Percentiles rank a stretch among this genome's conserved stretches.
phyloP scores from a whole-genome alignment of 2,329 filamentous ascomycete genomes.

The Exophiala alcalophila region DNA sequence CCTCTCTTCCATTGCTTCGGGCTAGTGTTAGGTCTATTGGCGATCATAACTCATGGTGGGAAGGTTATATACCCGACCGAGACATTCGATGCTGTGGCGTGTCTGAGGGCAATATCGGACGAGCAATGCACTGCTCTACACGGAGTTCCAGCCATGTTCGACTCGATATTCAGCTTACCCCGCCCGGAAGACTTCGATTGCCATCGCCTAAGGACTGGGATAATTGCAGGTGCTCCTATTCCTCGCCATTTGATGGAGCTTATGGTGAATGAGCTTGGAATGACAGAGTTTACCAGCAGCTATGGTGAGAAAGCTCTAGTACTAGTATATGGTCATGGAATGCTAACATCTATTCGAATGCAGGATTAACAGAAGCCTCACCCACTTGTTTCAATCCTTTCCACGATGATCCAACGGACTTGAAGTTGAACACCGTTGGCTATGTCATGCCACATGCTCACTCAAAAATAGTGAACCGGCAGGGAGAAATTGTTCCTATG shows the following conservation, averaged over 20 bases:
- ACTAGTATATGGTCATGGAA: background rate
- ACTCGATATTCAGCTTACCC: constrained; percentile 56
- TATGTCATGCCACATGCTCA: constrained; percentile 71
- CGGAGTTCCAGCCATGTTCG: constrained; percentile 82
- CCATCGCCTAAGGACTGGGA: constrained; percentile 66
- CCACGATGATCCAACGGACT: constrained; percentile 66
- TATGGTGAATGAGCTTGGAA: constrained; percentile 67
- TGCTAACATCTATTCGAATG: background rate
- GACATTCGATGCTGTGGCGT: constrained; percentile 66
- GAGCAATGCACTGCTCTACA: constrained; percentile 72
- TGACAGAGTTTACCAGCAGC: constrained; percentile 69
- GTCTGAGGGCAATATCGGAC: constrained; percentile 63
- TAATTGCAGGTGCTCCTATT: constrained; percentile 75
- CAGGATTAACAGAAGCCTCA: constrained; percentile 70
- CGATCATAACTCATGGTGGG: constrained; percentile 68
- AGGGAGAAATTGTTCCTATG: constrained; percentile 63
- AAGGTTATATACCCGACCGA: constrained; percentile 75
- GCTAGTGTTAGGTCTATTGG: constrained; percentile 71
- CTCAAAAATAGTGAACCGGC: constrained; percentile 72
- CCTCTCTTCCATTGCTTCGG: constrained; percentile 86
- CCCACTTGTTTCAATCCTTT: constrained; percentile 80
- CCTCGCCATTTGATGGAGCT: constrained; percentile 72
- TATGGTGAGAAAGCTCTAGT: constrained; percentile 43
- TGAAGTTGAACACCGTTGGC: constrained; percentile 68
- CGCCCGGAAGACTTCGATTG: constrained; percentile 48